phyloP scores from a whole-genome alignment of 2,329 filamentous ascomycete genomes.

The Sarocladium kiliense region DNA sequence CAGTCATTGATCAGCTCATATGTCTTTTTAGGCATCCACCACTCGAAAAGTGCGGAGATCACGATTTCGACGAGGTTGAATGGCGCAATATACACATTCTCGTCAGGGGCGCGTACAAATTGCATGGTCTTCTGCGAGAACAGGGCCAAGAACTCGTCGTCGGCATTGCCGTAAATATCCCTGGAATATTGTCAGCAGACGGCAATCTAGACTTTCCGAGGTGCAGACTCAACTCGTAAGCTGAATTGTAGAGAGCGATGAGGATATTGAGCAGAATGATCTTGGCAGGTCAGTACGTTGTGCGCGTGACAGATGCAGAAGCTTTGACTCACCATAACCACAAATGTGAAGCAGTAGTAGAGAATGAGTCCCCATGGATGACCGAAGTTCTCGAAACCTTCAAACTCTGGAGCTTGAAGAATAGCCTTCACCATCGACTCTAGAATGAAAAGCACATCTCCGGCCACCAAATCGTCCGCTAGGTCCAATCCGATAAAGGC shows the following conservation, averaged over 20 bases:
- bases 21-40: constrained; percentile 74
- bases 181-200: neutral
- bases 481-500: constrained; percentile 90
- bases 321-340: constrained; percentile 70
- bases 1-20: constrained; percentile 85
- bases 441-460: constrained; percentile 68
- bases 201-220: neutral
- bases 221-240: constrained; percentile 59
- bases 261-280: constrained; percentile 86
- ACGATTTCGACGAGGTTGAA: constrained; percentile 92
- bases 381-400: constrained; percentile 81
- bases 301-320: too few species aligned
- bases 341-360: constrained; percentile 97
- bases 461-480: constrained; percentile 64
- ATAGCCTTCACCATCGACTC: constrained; percentile 84
- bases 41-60: constrained; percentile 75
- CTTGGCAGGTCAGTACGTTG: constrained; percentile 16
- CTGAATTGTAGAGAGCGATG: constrained; percentile 94
- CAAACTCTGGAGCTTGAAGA: constrained; percentile 88
- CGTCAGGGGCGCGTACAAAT: constrained; percentile 92
- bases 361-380: constrained; percentile 91
- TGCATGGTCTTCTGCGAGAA: constrained; percentile 95
- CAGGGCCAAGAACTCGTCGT: constrained; percentile 91
- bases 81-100: constrained; percentile 96
- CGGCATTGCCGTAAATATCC: constrained; percentile 87